These are phyloP conservation scores for Kandelia obovata DNA, from an alignment of 345 rosid species.

Conservation along the genomic window DNA sequence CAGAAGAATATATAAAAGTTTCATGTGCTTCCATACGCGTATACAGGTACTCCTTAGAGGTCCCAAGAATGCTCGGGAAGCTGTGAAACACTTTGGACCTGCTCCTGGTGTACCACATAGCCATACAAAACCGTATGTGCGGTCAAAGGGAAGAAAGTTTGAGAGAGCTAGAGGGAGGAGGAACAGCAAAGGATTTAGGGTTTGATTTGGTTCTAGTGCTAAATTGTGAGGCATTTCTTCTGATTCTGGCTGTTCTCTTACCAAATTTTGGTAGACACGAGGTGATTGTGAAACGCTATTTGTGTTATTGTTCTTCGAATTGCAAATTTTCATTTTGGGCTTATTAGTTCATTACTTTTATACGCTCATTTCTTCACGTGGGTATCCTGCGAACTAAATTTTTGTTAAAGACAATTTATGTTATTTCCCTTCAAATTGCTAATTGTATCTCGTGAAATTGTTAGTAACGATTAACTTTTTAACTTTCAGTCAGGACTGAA, in stretches of 20 bases:
- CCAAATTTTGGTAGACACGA: conserved; percentile 40
- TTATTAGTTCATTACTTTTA: background rate
- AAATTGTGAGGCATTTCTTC: conserved; percentile 22
- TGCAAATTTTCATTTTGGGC: conserved; percentile 4
- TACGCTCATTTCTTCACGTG: background rate
- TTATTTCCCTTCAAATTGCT: too few species aligned
- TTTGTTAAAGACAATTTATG: background rate
- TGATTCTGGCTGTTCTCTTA: conserved; percentile 19
- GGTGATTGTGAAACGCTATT: conserved; percentile 19
- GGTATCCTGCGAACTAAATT: background rate
- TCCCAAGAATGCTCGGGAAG: conserved; percentile 92
- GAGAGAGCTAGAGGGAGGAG: conserved; percentile 88
- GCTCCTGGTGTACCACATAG: conserved; percentile 99
- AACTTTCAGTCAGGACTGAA: too few species aligned
- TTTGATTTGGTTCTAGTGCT: conserved; percentile 30
- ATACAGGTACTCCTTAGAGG: conserved; percentile 84
- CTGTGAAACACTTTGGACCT: conserved; percentile 93
- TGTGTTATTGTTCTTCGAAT: conserved; percentile 9
- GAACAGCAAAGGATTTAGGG: conserved; percentile 67
- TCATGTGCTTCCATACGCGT: background rate
- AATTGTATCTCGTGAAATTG: too few species aligned
- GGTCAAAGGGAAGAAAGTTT: conserved; percentile 85
- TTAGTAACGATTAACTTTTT: background rate
- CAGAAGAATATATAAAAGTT: background rate
- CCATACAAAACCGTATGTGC: conserved; percentile 81